These are phyloP conservation scores for Phaffia tasmanica DNA, from an alignment of 768 basidiomycete species.

Conservation along the genomic window DNA sequence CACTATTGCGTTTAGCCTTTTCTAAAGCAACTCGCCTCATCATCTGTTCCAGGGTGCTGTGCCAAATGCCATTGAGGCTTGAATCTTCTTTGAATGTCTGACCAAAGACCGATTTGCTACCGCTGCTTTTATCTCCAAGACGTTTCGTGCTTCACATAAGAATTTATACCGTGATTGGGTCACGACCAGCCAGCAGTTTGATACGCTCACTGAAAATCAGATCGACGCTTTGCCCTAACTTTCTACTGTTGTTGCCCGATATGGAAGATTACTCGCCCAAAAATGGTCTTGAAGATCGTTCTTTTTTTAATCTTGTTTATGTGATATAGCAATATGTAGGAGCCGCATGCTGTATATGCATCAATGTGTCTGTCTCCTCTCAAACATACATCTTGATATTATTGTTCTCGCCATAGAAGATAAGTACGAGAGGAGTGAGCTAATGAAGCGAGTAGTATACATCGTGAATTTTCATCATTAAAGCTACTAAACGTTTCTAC, in stretches of 20 bases:
- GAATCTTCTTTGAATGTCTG: conserved; percentile 46
- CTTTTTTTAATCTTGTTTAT: too few relatives aligned
- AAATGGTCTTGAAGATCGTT: too few relatives aligned
- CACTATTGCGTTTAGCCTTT: background rate
- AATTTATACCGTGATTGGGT: conserved; percentile 33
- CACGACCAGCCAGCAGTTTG: conserved; percentile 46
- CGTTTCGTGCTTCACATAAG: conserved; percentile 43
- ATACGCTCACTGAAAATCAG: conserved; percentile 47
- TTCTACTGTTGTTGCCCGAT: conserved; percentile 52
- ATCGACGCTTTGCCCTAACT: conserved; percentile 45
- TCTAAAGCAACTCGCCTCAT: conserved; percentile 45
- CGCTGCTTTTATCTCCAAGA: conserved; percentile 47
- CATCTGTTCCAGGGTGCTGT: conserved; percentile 49
- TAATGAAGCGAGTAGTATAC: too few relatives aligned
- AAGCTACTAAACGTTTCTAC: too few relatives aligned
- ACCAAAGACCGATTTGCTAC: conserved; percentile 51
- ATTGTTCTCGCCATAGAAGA: too few relatives aligned
- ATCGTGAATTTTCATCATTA: too few relatives aligned
- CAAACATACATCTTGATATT: too few relatives aligned
- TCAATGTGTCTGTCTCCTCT: too few relatives aligned
- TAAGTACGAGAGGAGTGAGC: too few relatives aligned
- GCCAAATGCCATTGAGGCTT: conserved; percentile 45
- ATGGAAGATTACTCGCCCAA: conserved; percentile 44
- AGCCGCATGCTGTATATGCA: too few relatives aligned
- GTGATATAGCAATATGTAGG: too few relatives aligned